Evolutionary conservation across 106 monocot genomes (phyloP), one percentile per base, ranked within the genome.

Genomic region (Allium fistulosum): DNA sequence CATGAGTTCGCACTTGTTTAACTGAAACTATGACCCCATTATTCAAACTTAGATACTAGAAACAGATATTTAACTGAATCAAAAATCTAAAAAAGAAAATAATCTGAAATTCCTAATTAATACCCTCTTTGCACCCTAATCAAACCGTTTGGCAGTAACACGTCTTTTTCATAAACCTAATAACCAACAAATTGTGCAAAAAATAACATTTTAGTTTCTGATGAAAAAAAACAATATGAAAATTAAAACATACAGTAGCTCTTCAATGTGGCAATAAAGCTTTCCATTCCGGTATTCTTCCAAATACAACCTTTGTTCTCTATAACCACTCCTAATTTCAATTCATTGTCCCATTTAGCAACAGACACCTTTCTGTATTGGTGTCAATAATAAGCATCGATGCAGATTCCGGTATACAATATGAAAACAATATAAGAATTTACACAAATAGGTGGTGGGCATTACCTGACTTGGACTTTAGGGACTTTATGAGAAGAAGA

Each of bases 231-330:
- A 26, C 3, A 28, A 26, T 52, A 11, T 26, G 22, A 52, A 22
- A 7, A 2, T 62, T 46, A 7, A 57, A 52, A 74, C 82, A 62
- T 75, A 89, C 96, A 76, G 11, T n/a, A 92, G 82, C 69, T 97
- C 96, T 81, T 97, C 96, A 45, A 92, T 82, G 49, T 78, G 78
- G 73, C 92, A 97, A 67, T 87, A 92, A 9, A 97, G 84, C 52
- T 75, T 92, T 18, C 88, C 73, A n/a, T 79, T 45, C 96, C 96
- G 0, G 86, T 92, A 15, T 70, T 87, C 9, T 76, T 71, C 96
- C 96, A 97, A 58, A 88, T 63, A 60, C 86, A 78, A 4, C 92
- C 96, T 74, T 89, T 97, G 76, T 78, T 92, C 56, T 97, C 86
- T 37, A 80, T 26, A 1, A 97, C 72, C 70, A 92, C 96, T 18